Evolutionary conservation across 768 basidiomycete species (phyloP).

Genomic region (Tylopilus sp.): DNA sequence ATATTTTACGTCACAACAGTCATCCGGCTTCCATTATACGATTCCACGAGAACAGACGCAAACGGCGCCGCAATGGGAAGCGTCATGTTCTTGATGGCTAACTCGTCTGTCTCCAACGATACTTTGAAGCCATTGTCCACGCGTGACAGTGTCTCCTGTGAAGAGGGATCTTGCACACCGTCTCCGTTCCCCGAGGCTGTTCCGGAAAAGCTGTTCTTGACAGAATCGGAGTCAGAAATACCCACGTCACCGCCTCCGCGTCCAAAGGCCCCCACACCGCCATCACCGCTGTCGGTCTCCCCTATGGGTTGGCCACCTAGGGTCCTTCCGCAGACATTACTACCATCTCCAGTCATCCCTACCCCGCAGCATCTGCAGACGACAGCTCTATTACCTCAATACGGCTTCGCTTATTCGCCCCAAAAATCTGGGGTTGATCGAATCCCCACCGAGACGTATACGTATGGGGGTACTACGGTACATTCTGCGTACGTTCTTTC

Average conservation of each 20-base stretch:
- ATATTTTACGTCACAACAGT: constrained; percentile 29
- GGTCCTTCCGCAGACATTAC: constrained; percentile 16
- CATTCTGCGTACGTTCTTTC: constrained; percentile 16
- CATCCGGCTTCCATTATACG: constrained; percentile 32
- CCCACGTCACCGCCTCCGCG: constrained; percentile 20
- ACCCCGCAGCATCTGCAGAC: constrained; percentile 26
- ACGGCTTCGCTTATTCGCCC: constrained; percentile 14
- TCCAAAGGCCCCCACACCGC: constrained; percentile 17
- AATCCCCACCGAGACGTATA: constrained; percentile 8
- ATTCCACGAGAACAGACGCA: constrained; percentile 28
- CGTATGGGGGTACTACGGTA: constrained; percentile 15
- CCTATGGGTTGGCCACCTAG: constrained; percentile 9
- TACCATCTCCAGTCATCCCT: constrained; percentile 14
- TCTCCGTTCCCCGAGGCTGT: constrained; percentile 19
- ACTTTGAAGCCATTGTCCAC: constrained; percentile 11
- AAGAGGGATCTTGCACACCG: constrained; percentile 8
- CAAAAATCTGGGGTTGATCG: constrained; percentile 31
- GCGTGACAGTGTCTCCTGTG: constrained; percentile 20
- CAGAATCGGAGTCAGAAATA: constrained; percentile 17
- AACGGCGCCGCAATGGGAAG: constrained; percentile 26
- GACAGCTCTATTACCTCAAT: constrained; percentile 29
- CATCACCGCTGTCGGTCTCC: constrained; percentile 15
- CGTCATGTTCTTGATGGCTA: constrained; percentile 25
- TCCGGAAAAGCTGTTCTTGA: constrained; percentile 19
- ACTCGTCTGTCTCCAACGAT: constrained; percentile 14